Base-by-base conservation (phyloP, 306 rosid species). In the Geum urbanum region DNA sequence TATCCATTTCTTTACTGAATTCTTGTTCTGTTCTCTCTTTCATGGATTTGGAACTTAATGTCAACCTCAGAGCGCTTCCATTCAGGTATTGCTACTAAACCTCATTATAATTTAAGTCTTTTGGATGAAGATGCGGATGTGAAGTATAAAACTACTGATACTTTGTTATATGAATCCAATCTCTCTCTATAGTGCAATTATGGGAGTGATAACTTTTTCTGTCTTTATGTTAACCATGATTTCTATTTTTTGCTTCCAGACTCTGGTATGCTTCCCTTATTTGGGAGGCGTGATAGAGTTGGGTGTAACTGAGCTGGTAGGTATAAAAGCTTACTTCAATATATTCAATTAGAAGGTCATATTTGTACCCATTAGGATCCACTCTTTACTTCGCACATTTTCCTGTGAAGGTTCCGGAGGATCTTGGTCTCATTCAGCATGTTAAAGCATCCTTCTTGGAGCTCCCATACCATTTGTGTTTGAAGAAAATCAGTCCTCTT, bases 191-290 rank as follows among this genome's bases (percentile, higher is more conserved):
- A 32, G 37, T 66, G 52, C 53, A 66, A 66, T 47, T 18, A 48
- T 66, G 56, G 27, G 55, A 48, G 12, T 27, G 60, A 8, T 41
- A 22, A 22, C 45, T 56, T 43, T 43, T 27, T 53, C 13, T 54
- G 9, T 35, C 10, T 46, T 45, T 9, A 44, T 43, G 16, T 35
- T 47, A 52, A 62, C 72, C 56, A 47, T 77, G 24, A 59, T 53
- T 66, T 60, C 41, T 72, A 72, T 74, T 48, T 47, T 47, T 86
- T 43, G 57, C 67, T 22, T 85, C 71, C 83, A 91, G 96, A 91
- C 97, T 41, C 84, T 89, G 59, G 86, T 84, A 67, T 91, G 97
- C 80, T 89, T 91, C 84, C 97, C 97, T 24, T 79, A 85, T 79
- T 68, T 75, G 69, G 88, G 86, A 59, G 97, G 97, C 53, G 97